Evolutionary conservation across 2,329 filamentous ascomycete species (phyloP), one percentile per base, ranked within the genome.

Genomic region (Fusarium bulbicola): DNA sequence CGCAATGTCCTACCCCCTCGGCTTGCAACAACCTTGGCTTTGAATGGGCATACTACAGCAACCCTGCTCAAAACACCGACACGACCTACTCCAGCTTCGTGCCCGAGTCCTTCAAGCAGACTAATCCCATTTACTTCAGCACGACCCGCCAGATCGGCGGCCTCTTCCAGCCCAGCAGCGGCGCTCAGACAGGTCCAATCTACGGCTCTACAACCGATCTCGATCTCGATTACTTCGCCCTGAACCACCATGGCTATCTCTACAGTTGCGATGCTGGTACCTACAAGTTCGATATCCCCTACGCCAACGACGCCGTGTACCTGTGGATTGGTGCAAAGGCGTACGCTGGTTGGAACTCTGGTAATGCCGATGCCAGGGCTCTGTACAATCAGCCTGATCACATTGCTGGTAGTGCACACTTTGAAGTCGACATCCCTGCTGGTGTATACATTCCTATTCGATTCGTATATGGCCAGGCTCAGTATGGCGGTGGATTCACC

Each of bases 11-110:
- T 46, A 67, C 64, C 2, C 63, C 63, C 3, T 7, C 20, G 1
- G 26, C 45, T 7, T 67, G 63, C 10, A 1, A 47, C 7, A 67
- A 67, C 8, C 28, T 67, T 3, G 64, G 64, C 2, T 53, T 67
- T 13, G 63, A 67, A 21, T 67, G 64, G 63, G 64, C 63, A 10
- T 67, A 66, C 32, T 66, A 34, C 15, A 42, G 2, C 7, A 67
- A 67, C 30, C 39, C 63, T 14, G 40, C 46, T 1, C 30, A 13
- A 36, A 67, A 67, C 24, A 67, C 46, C 4, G 63, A 67, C 24
- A n/a, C 53, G 21, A 67, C 64, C 2, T 67, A 67, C 32, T 67
- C 64, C 34, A 42, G 1, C 15, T 67, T 67, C 4, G 5, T 16
- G 5, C 64, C 63, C 15, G 2, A 46, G 1, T 52, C 64, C 3